Evolutionary conservation across 1,139 yeast genomes (phyloP), one percentile per base, ranked within the genome.

Genomic region (Tardiomyces depauwii): DNA sequence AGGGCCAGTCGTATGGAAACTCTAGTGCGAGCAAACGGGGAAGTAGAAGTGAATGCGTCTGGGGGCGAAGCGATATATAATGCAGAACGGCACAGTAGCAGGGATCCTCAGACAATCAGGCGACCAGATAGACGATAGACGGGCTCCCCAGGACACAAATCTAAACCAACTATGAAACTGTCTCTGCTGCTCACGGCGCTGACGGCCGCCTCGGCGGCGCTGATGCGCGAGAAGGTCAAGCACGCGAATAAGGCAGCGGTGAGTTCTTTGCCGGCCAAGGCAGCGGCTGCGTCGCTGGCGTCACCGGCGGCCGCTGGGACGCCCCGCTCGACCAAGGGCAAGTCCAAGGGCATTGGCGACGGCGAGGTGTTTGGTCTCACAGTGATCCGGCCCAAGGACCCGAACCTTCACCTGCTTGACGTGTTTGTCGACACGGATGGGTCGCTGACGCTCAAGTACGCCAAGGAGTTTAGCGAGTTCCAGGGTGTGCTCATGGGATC

Each of bases 281-380:
- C 25, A 21, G 25, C 25, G 7, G 25, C 25, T 7, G 7, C 25
- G 25, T 21, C 7, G 25, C 25, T 21, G n/a, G n/a, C n/a, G n/a
- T n/a, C n/a, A n/a, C n/a, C n/a, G n/a, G 14, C 14, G 18, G 25
- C 25, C 40, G 9, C 40, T 25, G 18, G 9, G 25, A 27, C 43
- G 23, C 14, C 28, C 3, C 39, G n/a, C 16, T 11, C 36, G 3
- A 25, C 18, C 39, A 44, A 44, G 21, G 38, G 18, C 36, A 30
- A 23, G 43, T 43, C 18, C 47, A 49, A 30, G 36, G 36, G 36
- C n/a, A 4, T 30, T 12, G 16, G 16, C 16, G 36, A 30, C 10
- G 62, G 62, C 12, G 60, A 57, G 23, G 61, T 58, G 2, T 58
- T 56, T 47, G 60, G 60, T 1, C 47, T 57, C 11, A 47, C 51